These are phyloP conservation scores for Ustilago crameri DNA, from an alignment of 1,284 basidiomycete species.

Conservation along the genomic window DNA sequence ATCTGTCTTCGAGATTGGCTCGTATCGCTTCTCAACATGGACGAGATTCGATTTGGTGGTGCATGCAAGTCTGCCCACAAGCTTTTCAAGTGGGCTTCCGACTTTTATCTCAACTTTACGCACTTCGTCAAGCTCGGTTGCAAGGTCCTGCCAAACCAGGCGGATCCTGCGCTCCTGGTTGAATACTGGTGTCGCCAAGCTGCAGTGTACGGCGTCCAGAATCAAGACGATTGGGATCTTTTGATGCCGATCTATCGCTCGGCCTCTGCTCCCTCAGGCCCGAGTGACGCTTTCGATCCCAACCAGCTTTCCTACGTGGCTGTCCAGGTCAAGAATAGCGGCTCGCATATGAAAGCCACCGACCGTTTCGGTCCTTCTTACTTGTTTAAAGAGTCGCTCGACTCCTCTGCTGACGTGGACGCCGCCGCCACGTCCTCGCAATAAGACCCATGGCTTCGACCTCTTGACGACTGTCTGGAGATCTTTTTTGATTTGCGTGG, in stretches of 20 bases:
- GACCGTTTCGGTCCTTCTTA: slow-evolving; percentile 2
- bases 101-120: slow-evolving; percentile 12
- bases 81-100: slow-evolving; percentile 7
- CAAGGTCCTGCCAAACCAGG: no score
- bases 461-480: slow-evolving; percentile 3
- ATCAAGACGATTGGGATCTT: slow-evolving; percentile 3
- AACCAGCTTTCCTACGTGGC: slow-evolving; percentile 11
- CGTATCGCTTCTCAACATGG: not conserved
- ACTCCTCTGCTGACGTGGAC: not conserved
- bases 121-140: slow-evolving; percentile 1
- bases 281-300: slow-evolving; percentile 7
- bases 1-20: slow-evolving; percentile 9
- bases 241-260: slow-evolving; percentile 9
- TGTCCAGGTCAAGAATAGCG: slow-evolving; percentile 7
- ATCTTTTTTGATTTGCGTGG: slow-evolving; percentile 8
- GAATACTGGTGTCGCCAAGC: slow-evolving; percentile 7
- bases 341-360: not conserved
- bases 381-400: not conserved
- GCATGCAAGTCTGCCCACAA: not conserved
- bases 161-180: slow-evolving; percentile 2
- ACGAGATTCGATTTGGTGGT: not conserved
- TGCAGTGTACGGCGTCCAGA: not conserved
- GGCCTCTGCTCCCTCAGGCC: not conserved
- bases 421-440: not conserved
- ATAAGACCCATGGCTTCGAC: not conserved